A percentile compares a stretch with the other conserved stretches of the same genome.
phyloP scores from a whole-genome alignment of 805 yeast species.

The Trichomonascus vanleenenianus region DNA sequence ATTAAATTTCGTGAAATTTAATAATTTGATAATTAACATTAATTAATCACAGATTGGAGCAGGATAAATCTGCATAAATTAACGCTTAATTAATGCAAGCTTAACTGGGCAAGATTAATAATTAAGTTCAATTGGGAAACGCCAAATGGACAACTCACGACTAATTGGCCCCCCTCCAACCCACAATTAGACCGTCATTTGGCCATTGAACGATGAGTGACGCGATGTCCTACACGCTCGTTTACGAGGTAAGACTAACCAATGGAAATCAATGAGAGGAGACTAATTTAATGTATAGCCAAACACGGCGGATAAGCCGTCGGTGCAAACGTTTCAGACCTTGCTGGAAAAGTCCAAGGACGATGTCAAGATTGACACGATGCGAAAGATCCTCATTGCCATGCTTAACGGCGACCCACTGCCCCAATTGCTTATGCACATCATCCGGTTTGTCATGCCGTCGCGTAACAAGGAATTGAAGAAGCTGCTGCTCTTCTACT shows the following conservation, averaged over 20 bases:
- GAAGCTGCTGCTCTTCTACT: constrained; percentile 86
- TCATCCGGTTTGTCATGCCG: constrained; percentile 96
- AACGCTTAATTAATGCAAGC: too few species aligned
- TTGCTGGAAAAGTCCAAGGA: constrained; percentile 85
- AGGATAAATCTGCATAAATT: too few species aligned
- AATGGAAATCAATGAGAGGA: background rate
- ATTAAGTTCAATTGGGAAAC: background rate
- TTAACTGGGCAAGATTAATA: too few species aligned
- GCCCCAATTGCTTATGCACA: constrained; percentile 92
- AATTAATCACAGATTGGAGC: too few species aligned
- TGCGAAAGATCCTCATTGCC: constrained; percentile 77
- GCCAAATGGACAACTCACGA: background rate
- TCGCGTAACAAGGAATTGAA: constrained; percentile 84
- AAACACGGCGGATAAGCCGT: constrained; percentile 32
- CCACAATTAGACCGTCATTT: background rate
- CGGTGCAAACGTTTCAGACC: constrained; percentile 63
- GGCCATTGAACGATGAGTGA: constrained; percentile 34
- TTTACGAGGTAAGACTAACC: constrained; percentile 19
- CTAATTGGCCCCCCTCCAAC: background rate
- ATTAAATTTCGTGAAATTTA: background rate
- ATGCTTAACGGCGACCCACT: constrained; percentile 90
- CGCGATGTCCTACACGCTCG: constrained; percentile 28
- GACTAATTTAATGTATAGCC: constrained; percentile 6
- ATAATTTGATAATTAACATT: too few species aligned
- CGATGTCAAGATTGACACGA: constrained; percentile 77